Evolutionary conservation across 169 alveolate species (phyloP).

Genomic region (Cyclospora cayetanensis): DNA sequence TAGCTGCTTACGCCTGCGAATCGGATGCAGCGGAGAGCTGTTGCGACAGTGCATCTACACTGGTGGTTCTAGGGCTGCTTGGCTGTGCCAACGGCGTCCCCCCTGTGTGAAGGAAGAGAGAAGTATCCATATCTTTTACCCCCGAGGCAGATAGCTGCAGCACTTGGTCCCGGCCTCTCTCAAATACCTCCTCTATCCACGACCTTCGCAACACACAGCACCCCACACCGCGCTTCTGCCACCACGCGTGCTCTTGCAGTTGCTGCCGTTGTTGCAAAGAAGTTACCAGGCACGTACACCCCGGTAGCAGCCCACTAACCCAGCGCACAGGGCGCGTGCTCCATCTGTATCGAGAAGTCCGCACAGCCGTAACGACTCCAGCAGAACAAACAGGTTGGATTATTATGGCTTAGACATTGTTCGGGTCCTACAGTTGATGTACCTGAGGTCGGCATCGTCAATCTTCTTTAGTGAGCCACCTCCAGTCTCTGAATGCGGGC

Average conservation of each 20-base stretch:
- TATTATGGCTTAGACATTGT: too few relatives aligned
- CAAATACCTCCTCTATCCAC: slow-evolving; percentile 67
- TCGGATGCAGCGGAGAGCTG: too few relatives aligned
- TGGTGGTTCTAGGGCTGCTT: too few relatives aligned
- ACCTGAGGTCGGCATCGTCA: background rate
- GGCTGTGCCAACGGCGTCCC: too few relatives aligned
- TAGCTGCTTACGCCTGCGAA: too few relatives aligned
- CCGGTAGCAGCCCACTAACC: too few relatives aligned
- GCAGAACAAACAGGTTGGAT: background rate
- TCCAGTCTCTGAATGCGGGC: background rate
- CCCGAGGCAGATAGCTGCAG: slow-evolving; percentile 25
- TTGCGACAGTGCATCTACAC: too few relatives aligned
- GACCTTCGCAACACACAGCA: slow-evolving; percentile 15
- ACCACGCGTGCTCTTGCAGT: too few relatives aligned
- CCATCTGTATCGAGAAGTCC: background rate
- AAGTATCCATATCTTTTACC: slow-evolving; percentile 4
- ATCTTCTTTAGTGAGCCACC: background rate
- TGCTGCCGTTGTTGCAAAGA: too few relatives aligned
- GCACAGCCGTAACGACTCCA: background rate
- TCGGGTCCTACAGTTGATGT: background rate
- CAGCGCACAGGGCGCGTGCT: background rate
- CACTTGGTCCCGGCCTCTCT: slow-evolving; percentile 51
- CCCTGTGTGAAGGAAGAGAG: background rate
- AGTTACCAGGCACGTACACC: too few relatives aligned
- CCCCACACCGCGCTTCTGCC: too few relatives aligned